These are phyloP conservation scores for Fusarium zealandicum DNA, from an alignment of 2,329 filamentous ascomycete species.

Conservation along the genomic window DNA sequence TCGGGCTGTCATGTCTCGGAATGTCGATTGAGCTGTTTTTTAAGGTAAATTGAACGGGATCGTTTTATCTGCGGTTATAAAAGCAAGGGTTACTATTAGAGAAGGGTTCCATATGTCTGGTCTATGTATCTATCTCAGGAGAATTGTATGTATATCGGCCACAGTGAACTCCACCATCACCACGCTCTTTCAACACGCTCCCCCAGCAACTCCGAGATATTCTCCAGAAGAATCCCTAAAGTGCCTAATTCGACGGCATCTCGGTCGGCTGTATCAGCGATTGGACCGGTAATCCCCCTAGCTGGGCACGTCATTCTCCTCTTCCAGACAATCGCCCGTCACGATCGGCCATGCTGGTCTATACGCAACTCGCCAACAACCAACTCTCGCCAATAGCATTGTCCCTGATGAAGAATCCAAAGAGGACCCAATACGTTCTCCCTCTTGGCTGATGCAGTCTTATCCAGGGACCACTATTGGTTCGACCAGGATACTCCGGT, in stretches of 20 bases:
- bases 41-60: no score
- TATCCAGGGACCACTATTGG: constrained; percentile 31
- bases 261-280: constrained; percentile 35
- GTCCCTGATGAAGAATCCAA: neutral
- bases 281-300: constrained; percentile 21
- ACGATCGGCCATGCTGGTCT: constrained; percentile 17
- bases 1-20: neutral
- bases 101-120: no score
- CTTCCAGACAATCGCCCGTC: constrained; percentile 17
- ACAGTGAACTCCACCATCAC: neutral
- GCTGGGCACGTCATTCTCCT: constrained; percentile 35
- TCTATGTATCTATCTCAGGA: neutral
- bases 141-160: neutral
- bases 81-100: accelerated
- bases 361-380: neutral
- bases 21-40: neutral
- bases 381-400: constrained; percentile 7
- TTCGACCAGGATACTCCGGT: neutral
- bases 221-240: neutral
- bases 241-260: constrained; percentile 2
- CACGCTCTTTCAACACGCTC: neutral
- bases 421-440: neutral
- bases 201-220: neutral
- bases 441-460: constrained; percentile 4
- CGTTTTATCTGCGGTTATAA: accelerated